phyloP scores from a whole-genome alignment of 2,329 filamentous ascomycete species.

The Colletotrichum ledebouriae region DNA sequence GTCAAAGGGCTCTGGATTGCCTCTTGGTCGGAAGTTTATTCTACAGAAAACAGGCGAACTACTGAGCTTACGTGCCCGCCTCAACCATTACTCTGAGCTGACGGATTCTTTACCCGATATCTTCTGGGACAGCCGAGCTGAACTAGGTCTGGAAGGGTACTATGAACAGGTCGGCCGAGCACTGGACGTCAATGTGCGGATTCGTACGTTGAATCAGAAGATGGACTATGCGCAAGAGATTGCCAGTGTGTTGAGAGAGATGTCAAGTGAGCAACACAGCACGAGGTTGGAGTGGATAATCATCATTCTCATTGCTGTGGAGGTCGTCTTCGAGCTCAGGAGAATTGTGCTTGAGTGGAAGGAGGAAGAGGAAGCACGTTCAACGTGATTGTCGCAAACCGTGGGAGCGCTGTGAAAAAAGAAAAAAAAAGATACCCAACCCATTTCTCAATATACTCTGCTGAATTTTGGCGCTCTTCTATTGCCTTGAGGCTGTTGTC shows the following conservation, averaged over 20 bases:
- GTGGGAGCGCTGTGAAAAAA: neutral
- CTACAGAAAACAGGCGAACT: constrained; percentile 94
- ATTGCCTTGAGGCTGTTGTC: no score
- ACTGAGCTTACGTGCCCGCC: constrained; percentile 86
- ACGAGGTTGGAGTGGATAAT: constrained; percentile 95
- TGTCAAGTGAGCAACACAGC: constrained; percentile 90
- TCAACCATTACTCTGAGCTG: constrained; percentile 97
- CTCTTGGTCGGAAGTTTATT: constrained; percentile 77
- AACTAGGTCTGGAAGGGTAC: constrained; percentile 91
- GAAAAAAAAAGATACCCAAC: constrained; percentile 23
- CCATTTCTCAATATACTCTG: neutral
- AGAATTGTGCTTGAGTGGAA: constrained; percentile 76
- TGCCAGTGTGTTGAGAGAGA: constrained; percentile 87
- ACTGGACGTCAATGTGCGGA: constrained; percentile 90
- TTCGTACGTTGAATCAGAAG: constrained; percentile 93
- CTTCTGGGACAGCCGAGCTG: constrained; percentile 94
- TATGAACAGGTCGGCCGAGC: constrained; percentile 94
- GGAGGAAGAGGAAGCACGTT: constrained; percentile 49
- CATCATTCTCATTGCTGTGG: constrained; percentile 91
- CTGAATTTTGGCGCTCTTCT: no score
- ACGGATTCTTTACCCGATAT: constrained; percentile 95
- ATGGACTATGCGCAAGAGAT: constrained; percentile 99
- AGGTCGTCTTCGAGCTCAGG: constrained; percentile 89
- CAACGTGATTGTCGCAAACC: neutral
- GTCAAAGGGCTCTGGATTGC: constrained; percentile 68